Evolutionary conservation across 495 filamentous ascomycete species (phyloP).

Genomic region (Podospora conica): DNA sequence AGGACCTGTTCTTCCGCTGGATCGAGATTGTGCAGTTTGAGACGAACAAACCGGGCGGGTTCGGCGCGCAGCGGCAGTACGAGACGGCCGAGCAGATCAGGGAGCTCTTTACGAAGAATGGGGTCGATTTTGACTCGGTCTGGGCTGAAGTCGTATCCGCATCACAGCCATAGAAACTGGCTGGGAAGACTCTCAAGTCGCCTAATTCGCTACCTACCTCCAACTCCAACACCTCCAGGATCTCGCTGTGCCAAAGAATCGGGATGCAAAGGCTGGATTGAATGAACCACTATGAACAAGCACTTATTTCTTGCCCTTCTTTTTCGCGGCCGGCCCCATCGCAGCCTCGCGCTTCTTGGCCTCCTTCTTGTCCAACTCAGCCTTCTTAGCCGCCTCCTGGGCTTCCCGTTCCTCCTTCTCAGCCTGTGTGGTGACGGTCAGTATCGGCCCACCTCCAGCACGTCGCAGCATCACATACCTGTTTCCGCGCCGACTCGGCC

Average conservation of each 20-base stretch:
- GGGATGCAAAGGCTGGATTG: not conserved
- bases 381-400: constrained; percentile 45
- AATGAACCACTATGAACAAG: not conserved
- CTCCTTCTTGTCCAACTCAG: constrained; percentile 48
- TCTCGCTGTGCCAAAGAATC: not conserved
- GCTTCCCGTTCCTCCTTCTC: constrained; percentile 72
- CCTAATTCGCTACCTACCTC: not conserved
- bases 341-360: constrained; percentile 62
- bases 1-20: constrained; percentile 78
- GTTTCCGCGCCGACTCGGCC: constrained; percentile 60
- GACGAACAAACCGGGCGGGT: constrained; percentile 64
- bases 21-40: constrained; percentile 82
- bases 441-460: not conserved
- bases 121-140: constrained; percentile 71
- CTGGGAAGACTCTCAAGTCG: not conserved
- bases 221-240: not conserved
- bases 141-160: constrained; percentile 45
- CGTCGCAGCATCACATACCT: constrained; percentile 31
- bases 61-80: constrained; percentile 60
- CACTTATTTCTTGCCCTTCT: constrained; percentile 30
- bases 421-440: constrained; percentile 30
- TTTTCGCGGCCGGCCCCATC: constrained; percentile 27
- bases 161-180: not conserved
- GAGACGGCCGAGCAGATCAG: constrained; percentile 56
- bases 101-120: constrained; percentile 60